Evolutionary conservation across 768 basidiomycete species (phyloP).

Genomic region (Suillus paluster): DNA sequence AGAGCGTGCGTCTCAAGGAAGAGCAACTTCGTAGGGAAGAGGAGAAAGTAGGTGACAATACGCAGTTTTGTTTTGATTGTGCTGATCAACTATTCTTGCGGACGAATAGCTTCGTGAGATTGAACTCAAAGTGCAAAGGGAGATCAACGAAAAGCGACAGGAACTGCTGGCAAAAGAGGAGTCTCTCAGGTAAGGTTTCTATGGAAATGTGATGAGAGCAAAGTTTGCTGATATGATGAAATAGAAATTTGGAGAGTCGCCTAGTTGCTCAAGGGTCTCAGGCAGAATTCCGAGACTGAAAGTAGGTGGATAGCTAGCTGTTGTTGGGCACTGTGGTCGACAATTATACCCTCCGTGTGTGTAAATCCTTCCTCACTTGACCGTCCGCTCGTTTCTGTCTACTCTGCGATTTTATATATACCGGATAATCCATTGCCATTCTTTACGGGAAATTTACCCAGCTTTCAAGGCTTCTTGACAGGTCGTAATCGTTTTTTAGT

Average conservation of each 20-base stretch:
- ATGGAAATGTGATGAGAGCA: slow-evolving; percentile 9
- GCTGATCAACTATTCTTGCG: slow-evolving; percentile 15
- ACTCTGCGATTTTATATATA: slow-evolving; percentile 37
- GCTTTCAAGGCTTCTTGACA: slow-evolving; percentile 30
- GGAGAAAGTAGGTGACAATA: slow-evolving; percentile 69
- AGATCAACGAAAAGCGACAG: slow-evolving; percentile 97
- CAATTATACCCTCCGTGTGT: slow-evolving; percentile 38
- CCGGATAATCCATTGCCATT: slow-evolving; percentile 43
- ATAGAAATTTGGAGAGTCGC: slow-evolving; percentile 86
- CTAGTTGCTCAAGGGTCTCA: slow-evolving; percentile 89
- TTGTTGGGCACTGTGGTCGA: slow-evolving; percentile 32
- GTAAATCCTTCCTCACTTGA: slow-evolving; percentile 41
- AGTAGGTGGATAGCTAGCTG: slow-evolving; percentile 23
- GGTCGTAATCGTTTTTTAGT: slow-evolving; percentile 24
- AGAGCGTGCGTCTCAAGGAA: slow-evolving; percentile 97
- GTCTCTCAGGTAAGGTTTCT: slow-evolving; percentile 66
- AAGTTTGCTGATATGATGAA: slow-evolving; percentile 7
- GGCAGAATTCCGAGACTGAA: slow-evolving; percentile 75
- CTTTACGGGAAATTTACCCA: slow-evolving; percentile 32
- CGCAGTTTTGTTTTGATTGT: not conserved
- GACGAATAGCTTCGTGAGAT: slow-evolving; percentile 84
- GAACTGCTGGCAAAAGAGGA: slow-evolving; percentile 97
- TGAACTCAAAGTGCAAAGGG: slow-evolving; percentile 96
- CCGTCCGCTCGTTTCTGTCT: slow-evolving; percentile 39
- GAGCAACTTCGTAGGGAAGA: slow-evolving; percentile 97